Percentiles rank a stretch among this genome's conserved stretches.
These are phyloP conservation scores for Ophiostoma tasmaniense DNA, from an alignment of 2,329 filamentous ascomycete genomes.

Conservation along the genomic window DNA sequence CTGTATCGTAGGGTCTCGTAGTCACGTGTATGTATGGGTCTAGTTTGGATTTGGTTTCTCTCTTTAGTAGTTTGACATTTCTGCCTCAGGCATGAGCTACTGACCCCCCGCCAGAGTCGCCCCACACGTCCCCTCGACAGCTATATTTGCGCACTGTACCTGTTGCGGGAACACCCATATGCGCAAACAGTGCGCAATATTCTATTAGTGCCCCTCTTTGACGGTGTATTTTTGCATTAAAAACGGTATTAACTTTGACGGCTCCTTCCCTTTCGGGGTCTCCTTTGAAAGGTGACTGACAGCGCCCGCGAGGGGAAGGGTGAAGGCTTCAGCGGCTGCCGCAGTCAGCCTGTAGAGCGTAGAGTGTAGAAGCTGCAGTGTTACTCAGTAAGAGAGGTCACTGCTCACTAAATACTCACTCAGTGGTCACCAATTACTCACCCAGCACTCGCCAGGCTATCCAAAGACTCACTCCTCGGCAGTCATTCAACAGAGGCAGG, in stretches of 20 bases:
- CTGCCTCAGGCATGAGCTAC: not conserved
- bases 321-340: not conserved
- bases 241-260: not conserved
- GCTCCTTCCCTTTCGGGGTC: not conserved
- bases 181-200: not conserved
- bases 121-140: not conserved
- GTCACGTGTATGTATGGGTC: not conserved
- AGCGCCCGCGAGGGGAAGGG: not conserved
- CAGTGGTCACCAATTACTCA: not conserved
- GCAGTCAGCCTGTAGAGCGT: not conserved
- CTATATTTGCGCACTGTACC: not conserved
- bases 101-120: not conserved
- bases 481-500: not conserved
- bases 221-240: not conserved
- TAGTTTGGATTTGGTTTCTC: too few relatives aligned
- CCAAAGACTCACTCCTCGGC: not conserved
- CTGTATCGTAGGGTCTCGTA: not conserved
- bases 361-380: too few relatives aligned
- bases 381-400: too few relatives aligned
- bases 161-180: not conserved
- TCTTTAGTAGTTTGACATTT: not conserved
- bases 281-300: not conserved
- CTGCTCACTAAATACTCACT: not conserved
- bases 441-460: not conserved
- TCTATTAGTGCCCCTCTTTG: conserved; percentile 1